Percentiles rank a stretch among this genome's conserved stretches.
Evolutionary conservation across 345 rosid species (phyloP).

Genomic region (Aquilaria malaccensis): DNA sequence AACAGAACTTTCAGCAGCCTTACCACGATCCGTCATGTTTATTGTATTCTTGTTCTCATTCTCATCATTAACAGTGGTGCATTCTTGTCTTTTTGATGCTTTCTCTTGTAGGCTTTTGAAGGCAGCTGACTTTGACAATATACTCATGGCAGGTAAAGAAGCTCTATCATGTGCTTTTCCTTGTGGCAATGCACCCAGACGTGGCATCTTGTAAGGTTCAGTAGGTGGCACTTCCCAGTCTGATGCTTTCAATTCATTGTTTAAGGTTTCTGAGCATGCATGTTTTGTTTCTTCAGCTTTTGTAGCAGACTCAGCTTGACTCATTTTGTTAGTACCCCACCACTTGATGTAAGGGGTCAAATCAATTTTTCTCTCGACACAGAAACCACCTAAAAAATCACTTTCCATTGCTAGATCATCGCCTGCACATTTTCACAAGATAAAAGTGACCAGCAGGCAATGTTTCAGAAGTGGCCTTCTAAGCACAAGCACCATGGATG

Average conservation of each 20-base stretch:
- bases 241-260: slow-evolving; percentile 67
- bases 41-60: slow-evolving; percentile 65
- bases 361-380: slow-evolving; percentile 80
- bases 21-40: slow-evolving; percentile 70
- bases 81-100: slow-evolving; percentile 55
- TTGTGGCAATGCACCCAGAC: slow-evolving; percentile 45
- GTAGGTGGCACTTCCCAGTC: slow-evolving; percentile 61
- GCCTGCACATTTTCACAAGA: slow-evolving; percentile 40
- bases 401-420: slow-evolving; percentile 68
- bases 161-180: slow-evolving; percentile 47
- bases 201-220: slow-evolving; percentile 87
- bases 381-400: slow-evolving; percentile 64
- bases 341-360: slow-evolving; percentile 80
- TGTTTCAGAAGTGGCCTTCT: too few species aligned
- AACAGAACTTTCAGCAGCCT: slow-evolving; percentile 59
- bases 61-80: slow-evolving; percentile 54
- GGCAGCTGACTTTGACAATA: slow-evolving; percentile 76
- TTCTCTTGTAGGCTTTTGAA: slow-evolving; percentile 86
- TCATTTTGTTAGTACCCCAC: slow-evolving; percentile 78
- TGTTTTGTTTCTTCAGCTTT: slow-evolving; percentile 62
- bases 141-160: slow-evolving; percentile 59
- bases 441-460: neutral
- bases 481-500: too few species aligned
- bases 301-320: slow-evolving; percentile 55
- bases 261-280: slow-evolving; percentile 48